Percentiles rank a stretch among this genome's conserved stretches.
These are phyloP conservation scores for Ramularia endophylla DNA, from an alignment of 2,329 filamentous ascomycete genomes.

Conservation along the genomic window DNA sequence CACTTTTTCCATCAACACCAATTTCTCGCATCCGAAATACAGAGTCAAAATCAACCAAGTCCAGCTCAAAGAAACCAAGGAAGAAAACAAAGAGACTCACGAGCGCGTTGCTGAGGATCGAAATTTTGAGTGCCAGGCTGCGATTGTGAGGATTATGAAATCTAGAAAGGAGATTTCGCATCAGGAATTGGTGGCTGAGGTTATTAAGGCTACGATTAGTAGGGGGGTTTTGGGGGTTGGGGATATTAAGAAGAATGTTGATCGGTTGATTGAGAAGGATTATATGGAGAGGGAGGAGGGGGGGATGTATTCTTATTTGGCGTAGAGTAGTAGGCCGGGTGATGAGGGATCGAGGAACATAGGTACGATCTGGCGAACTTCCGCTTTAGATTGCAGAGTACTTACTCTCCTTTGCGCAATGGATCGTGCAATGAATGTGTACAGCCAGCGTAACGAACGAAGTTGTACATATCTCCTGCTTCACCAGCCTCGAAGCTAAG, in stretches of 20 bases:
- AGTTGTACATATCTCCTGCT: no score
- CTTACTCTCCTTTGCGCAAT: no score
- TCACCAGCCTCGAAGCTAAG: no score
- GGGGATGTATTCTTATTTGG: conserved; percentile 47
- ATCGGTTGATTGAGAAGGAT: conserved; percentile 91
- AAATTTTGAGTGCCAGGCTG: conserved; percentile 94
- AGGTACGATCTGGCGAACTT: no score
- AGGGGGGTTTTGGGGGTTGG: conserved; percentile 77
- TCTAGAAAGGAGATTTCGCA: conserved; percentile 81
- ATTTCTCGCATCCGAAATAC: conserved; percentile 74
- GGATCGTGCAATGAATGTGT: no score
- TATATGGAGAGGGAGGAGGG: conserved; percentile 76
- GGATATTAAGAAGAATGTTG: conserved; percentile 96
- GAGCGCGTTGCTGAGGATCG: conserved; percentile 82
- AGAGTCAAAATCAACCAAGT: conserved; percentile 99
- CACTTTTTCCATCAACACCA: conserved; percentile 74
- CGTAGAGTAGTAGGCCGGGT: conserved; percentile 22
- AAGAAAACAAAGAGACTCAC: conserved; percentile 92
- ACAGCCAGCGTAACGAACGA: no score
- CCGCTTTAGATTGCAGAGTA: no score
- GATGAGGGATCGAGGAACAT: no score
- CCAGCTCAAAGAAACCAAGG: conserved; percentile 90
- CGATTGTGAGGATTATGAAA: conserved; percentile 97
- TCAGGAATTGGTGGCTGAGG: conserved; percentile 80
- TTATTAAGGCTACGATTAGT: conserved; percentile 83